Evolutionary conservation across 2,329 filamentous ascomycete species (phyloP), one percentile per base, ranked within the genome.

Genomic region (Pyrenophora teres): DNA sequence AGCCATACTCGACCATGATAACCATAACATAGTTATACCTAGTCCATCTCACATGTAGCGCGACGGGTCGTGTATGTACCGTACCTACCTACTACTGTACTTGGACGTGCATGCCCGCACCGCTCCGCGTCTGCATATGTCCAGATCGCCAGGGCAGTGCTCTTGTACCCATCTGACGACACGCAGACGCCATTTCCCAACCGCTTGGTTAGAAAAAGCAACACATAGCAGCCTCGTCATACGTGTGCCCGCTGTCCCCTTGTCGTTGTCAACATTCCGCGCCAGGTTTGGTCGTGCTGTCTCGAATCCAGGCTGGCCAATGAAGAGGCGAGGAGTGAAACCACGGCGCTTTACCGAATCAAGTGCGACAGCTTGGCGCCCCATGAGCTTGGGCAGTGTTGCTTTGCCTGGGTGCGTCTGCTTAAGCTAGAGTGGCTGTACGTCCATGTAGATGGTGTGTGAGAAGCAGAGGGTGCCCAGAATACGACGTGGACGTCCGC

Each of bases 251-350:
- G 15, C 15, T 15, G 15, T 15, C 15, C 15, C 15, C 15, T 15
- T 15, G 6, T 6, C 23, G 4, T 9, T 25, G 6, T 25, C 23
- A 6, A 25, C 23, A 25, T 25, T 25, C 6, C 23, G 12, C 9
- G 8, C 7, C 9, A 12, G 9, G 7, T 9, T 30, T 30, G 27
- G 27, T 10, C 27, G 10, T 12, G 27, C 10, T 12, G 21, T 43
- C 33, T 39, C 36, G 18, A 19, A 19, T 12, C 35, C 16, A 39
- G 35, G 21, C 40, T 46, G 44, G 51, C 54, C 54, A 57, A 57
- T 54, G 23, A 54, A 30, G 36, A 41, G 5, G 27, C 33, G 19
- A 18, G 25, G 47, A 36, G 33, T 40, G 44, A 44, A 40, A 41
- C 40, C n/a, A 39, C 33, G 5, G 32, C 38, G 32, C 46, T 23